Base-by-base conservation (phyloP, 257 asterid species). In the Coffea eugenioides region DNA sequence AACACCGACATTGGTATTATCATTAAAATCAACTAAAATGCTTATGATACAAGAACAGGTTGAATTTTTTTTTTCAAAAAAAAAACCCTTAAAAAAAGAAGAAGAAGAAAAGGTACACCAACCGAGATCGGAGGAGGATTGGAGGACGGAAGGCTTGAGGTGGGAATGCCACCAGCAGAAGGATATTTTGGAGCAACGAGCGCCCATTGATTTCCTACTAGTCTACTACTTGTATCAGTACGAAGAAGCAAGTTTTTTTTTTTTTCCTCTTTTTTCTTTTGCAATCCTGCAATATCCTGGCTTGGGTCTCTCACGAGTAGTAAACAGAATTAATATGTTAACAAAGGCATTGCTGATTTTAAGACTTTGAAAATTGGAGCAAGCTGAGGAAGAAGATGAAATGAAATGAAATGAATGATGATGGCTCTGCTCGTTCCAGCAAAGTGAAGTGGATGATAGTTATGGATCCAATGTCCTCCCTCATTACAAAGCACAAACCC, bases 121-220 rank as follows among this genome's bases (percentile, higher is more conserved):
- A 86, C 91, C 89, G 4, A 82, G 82, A 78, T 84, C 84, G 5
- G 91, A 78, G 8, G 87, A 74, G 77, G 80, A 70, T 12, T 82
- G 70, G 84, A 75, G 84, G 75, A 78, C 80, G 78, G 91, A 88
- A 39, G 43, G 43, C 56, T 88, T 82, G 80, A 80, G 79, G 64
- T 76, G 80, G 74, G 86, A 80, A 45, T 83, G 77, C 85, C 85
- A 83, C 77, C 84, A 84, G 76, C 88, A 88, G 64, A 80, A 77
- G 59, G 82, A 84, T 54, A 86, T 69, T 68, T 80, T 84, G 74
- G 91, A 85, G 81, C 91, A 88, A 73, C 89, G 84, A 80, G 85
- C 89, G 71, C 91, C 89, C 91, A 86, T 88, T 64, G 77, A 74
- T 39, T 39, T 39, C 43, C 4, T 39, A 39, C 43, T 39, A 4